Percentiles rank a stretch among this genome's conserved stretches.
phyloP scores from a whole-genome alignment of 192 early-diverging fungal genomes.

The Geosiphon pyriformis region DNA sequence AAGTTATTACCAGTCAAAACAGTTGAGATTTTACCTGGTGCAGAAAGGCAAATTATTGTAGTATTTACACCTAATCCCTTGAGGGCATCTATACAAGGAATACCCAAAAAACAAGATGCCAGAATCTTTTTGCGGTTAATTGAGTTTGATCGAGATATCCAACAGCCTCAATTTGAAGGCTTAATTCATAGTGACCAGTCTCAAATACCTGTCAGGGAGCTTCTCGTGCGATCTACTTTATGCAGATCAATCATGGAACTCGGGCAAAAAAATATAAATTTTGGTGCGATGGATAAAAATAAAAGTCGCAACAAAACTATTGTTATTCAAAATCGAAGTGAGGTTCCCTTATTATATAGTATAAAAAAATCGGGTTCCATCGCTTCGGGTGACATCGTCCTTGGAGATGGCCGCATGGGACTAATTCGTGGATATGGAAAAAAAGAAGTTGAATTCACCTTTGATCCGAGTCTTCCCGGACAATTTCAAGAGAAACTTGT shows the following conservation, averaged over 20 bases:
- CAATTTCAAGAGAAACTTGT: constrained; percentile 77
- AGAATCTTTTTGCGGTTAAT: constrained; percentile 78
- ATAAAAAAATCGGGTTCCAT: constrained; percentile 94
- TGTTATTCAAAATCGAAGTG: constrained; percentile 83
- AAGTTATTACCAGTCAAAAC: constrained; percentile 57
- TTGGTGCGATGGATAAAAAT: constrained; percentile 86
- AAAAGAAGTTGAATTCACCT: constrained; percentile 88
- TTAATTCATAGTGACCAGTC: constrained; percentile 51
- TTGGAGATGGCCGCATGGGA: constrained; percentile 75
- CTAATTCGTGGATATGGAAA: constrained; percentile 87
- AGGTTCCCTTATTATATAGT: constrained; percentile 82
- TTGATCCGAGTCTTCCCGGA: constrained; percentile 87
- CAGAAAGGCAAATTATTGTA: constrained; percentile 64
- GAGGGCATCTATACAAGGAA: constrained; percentile 59
- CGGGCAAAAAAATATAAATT: constrained; percentile 96
- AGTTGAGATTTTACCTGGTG: constrained; percentile 60
- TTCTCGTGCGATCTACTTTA: constrained; percentile 81
- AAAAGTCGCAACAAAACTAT: constrained; percentile 82
- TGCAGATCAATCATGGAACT: constrained; percentile 85
- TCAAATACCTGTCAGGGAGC: constrained; percentile 80
- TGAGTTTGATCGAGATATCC: constrained; percentile 81
- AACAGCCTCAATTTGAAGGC: constrained; percentile 74
- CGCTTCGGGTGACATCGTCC: constrained; percentile 83
- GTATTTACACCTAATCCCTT: constrained; percentile 60
- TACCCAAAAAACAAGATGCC: constrained; percentile 75